These are phyloP conservation scores for Andrographis paniculata DNA, from an alignment of 305 asterid species.

Conservation along the genomic window DNA sequence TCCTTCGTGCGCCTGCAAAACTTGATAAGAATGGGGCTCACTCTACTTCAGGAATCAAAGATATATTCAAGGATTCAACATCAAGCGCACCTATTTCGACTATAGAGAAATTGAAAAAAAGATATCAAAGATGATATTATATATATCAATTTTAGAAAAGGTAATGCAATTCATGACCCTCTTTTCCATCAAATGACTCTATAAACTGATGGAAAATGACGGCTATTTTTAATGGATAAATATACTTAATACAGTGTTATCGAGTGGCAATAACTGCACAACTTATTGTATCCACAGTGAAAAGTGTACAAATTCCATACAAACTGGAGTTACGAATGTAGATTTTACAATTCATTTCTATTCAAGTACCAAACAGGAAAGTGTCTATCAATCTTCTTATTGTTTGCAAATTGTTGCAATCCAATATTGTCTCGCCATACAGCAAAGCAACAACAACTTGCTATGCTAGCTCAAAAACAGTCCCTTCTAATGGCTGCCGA, in stretches of 20 bases:
- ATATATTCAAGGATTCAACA: conserved; percentile 53
- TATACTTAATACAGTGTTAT: too few species aligned
- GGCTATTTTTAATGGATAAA: neutral
- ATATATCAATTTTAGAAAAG: conserved; percentile 79
- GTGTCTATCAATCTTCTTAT: too few species aligned
- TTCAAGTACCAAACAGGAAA: too few species aligned
- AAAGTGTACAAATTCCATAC: too few species aligned
- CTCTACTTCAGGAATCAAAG: conserved; percentile 43
- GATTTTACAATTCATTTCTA: too few species aligned
- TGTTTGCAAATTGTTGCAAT: conserved; percentile 41
- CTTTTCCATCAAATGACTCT: neutral
- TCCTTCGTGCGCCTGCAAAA: too few species aligned
- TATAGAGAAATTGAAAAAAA: conserved; percentile 39
- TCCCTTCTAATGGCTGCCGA: conserved; percentile 55
- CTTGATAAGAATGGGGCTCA: conserved; percentile 30
- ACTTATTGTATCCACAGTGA: too few species aligned
- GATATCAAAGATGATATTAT: conserved; percentile 69
- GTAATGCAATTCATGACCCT: conserved; percentile 16
- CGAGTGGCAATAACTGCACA: too few species aligned
- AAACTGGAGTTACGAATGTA: too few species aligned
- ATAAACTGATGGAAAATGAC: neutral
- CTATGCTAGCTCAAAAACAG: conserved; percentile 64
- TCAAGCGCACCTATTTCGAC: conserved; percentile 33
- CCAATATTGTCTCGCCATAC: conserved; percentile 63
- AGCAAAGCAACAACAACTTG: conserved; percentile 59